Conservation (phyloP, 2,329 filamentous ascomycete species). For the Microsporum audouinii region DNA sequence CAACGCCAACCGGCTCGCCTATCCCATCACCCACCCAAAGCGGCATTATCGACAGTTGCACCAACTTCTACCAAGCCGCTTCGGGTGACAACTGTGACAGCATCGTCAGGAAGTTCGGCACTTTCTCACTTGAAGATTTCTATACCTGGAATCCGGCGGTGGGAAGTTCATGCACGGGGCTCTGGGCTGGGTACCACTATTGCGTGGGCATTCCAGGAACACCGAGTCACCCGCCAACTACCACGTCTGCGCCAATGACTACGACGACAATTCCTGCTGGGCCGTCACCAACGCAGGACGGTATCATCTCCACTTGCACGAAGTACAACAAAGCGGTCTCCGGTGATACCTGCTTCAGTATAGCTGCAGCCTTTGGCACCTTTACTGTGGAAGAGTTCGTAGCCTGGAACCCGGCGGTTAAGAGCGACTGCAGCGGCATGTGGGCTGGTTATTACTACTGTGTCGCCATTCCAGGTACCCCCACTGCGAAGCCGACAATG, state of each 20-base stretch:
- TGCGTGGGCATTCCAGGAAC: slow-evolving; percentile 15
- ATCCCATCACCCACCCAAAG: slow-evolving; percentile 5
- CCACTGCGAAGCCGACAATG: neutral
- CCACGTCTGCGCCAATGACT: neutral
- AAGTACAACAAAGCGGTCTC: neutral
- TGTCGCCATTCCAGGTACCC: slow-evolving; percentile 10
- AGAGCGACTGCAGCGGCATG: slow-evolving; percentile 14
- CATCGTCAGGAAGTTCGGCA: slow-evolving; percentile 3
- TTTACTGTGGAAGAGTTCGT: slow-evolving; percentile 11
- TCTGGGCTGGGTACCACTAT: slow-evolving; percentile 18
- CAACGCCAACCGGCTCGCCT: neutral
- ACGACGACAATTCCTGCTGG: neutral
- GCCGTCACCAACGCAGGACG: neutral
- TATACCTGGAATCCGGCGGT: neutral
- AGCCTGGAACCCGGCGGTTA: slow-evolving; percentile 19
- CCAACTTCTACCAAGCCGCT: neutral
- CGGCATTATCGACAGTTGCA: slow-evolving; percentile 5
- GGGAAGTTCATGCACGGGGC: slow-evolving; percentile 9
- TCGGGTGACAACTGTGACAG: neutral
- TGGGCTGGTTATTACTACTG: slow-evolving; percentile 18
- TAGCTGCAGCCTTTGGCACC: neutral
- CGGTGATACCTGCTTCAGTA: neutral
- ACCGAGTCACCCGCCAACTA: neutral
- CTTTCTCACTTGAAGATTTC: slow-evolving; percentile 7
- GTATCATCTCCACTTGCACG: neutral